Evolutionary conservation across 805 yeast species (phyloP).

Genomic region (Ogataea pignaliae): DNA sequence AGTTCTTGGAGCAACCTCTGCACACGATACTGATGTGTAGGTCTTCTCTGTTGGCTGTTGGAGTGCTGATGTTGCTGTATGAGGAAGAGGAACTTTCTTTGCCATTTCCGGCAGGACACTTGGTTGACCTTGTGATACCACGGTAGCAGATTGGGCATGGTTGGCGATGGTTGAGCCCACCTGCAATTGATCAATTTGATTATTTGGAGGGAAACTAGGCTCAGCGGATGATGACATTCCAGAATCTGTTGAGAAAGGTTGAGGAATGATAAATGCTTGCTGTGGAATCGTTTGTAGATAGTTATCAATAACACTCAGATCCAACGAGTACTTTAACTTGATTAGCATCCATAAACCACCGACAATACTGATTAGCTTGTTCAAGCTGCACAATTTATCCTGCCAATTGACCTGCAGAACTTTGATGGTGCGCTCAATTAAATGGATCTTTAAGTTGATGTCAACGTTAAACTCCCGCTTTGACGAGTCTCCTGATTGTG

Average conservation of each 20-base stretch:
- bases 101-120: neutral
- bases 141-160: too few relatives aligned
- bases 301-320: conserved; percentile 1
- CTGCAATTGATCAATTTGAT: too few relatives aligned
- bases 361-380: conserved; percentile 18
- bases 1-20: conserved; percentile 22
- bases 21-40: conserved; percentile 16
- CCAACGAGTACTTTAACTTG: conserved; percentile 15
- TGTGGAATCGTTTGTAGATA: neutral
- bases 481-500: neutral
- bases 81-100: neutral
- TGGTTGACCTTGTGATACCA: neutral
- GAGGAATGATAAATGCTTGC: conserved; percentile 4
- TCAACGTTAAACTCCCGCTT: conserved; percentile 18
- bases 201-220: neutral
- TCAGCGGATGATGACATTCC: neutral
- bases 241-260: conserved; percentile 4
- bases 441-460: conserved; percentile 27
- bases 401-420: conserved; percentile 20
- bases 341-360: conserved; percentile 22
- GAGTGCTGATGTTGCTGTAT: neutral
- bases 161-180: too few relatives aligned
- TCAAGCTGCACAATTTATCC: conserved; percentile 21
- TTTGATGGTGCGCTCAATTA: conserved; percentile 19
- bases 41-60: neutral